Evolutionary conservation across 2,329 filamentous ascomycete species (phyloP).

Genomic region (Gaeumannomyces sp.): DNA sequence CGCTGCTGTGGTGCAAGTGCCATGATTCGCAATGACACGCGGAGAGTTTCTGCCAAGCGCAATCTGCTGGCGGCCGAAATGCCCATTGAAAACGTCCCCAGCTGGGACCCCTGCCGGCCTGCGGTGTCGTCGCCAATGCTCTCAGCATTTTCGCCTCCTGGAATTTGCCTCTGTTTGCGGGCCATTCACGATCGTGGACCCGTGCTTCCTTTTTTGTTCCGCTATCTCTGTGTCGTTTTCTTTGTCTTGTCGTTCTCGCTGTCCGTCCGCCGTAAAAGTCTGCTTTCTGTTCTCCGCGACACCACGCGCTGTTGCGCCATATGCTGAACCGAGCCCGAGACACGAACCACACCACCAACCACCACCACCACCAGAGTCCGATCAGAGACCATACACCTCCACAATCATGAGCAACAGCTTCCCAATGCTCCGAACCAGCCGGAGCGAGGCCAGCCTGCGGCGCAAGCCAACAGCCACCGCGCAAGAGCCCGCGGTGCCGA

Average conservation of each 20-base stretch:
- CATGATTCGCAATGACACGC: background rate
- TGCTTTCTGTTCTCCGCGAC: background rate
- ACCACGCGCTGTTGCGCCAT: background rate
- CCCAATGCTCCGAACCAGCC: slow-evolving; percentile 5
- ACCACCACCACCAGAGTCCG: too few relatives aligned
- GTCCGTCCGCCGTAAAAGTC: background rate
- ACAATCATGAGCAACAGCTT: slow-evolving; percentile 1
- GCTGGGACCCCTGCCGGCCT: background rate
- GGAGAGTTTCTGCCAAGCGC: background rate
- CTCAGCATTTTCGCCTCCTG: background rate
- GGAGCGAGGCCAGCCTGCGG: slow-evolving; percentile 8
- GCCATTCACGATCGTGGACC: too few relatives aligned
- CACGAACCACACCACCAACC: background rate
- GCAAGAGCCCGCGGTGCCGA: background rate
- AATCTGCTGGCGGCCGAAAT: background rate
- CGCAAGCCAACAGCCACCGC: slow-evolving; percentile 3
- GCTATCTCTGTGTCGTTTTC: too few relatives aligned
- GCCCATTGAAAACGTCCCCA: background rate
- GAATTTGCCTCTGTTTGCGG: background rate
- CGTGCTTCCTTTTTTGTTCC: background rate
- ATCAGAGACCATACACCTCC: background rate
- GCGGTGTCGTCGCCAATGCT: background rate
- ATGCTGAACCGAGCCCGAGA: background rate
- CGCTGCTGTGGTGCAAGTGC: too few relatives aligned
- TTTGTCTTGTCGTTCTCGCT: background rate